Base-by-base conservation (phyloP, 192 early-diverging fungal genomes). In the Umbelopsis sp. region DNA sequence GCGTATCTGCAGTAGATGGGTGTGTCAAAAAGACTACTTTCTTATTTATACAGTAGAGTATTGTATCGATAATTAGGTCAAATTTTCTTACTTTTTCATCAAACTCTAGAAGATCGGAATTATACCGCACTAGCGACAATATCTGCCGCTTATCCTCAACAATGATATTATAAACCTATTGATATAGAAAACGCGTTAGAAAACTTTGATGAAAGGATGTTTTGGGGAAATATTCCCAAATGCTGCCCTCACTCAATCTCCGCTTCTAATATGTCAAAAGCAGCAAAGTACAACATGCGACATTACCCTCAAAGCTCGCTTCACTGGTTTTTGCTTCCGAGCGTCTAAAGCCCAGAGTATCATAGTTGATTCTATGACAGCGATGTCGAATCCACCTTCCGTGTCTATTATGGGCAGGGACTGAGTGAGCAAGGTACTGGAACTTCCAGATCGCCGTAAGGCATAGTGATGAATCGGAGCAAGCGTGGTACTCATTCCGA, bases 61-160 rank as follows among this genome's bases (percentile, higher is more conserved):
- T 32, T 20, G 0, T 20, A 7, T 26, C 26, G 11, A 29, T 36
- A 10, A 29, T 21, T 8, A 26, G 62, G 11, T 62, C 31, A 12
- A 71, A 16, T 16, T n/a, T 4, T 11, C 17, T 14, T 73, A 80
- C 79, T 71, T 80, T 80, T 73, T 76, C 53, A 66, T 80, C 74
- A 66, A 80, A 80, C n/a, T 80, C 79, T 10, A 71, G 36, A 44
- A 80, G 76, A 59, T 80, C 79, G 38, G 67, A 71, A 34, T 47
- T 74, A 41, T 80, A 80, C 22, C 79, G 71, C 25, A 76, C 71
- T 20, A 80, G 45, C 9, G 74, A 76, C 9, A 76, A 41, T 25
- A 74, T 76, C 5, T 72, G 53, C 1, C 45, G 66, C 45, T 71
- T 45, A 10, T 71, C 65, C 41, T 76, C 74, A 41, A 80, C 65